These are phyloP conservation scores for Fraxinus quadrangulata DNA, from an alignment of 257 asterid genomes.

Conservation along the genomic window DNA sequence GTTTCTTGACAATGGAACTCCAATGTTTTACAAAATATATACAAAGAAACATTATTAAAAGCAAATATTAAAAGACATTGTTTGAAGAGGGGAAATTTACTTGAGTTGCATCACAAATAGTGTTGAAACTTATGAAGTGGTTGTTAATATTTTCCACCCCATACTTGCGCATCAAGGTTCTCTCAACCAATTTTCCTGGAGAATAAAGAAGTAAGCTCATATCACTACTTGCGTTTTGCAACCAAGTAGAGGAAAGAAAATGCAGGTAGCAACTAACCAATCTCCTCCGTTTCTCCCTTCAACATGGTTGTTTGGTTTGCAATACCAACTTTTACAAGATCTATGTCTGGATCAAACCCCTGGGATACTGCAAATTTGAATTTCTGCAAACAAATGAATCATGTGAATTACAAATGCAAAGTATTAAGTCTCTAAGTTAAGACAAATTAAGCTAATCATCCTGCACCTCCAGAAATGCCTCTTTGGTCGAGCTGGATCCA, in stretches of 20 bases:
- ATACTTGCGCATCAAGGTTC: slow-evolving; percentile 78
- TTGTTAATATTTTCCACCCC: slow-evolving; percentile 82
- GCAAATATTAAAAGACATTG: neutral
- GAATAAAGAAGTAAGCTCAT: slow-evolving; percentile 20
- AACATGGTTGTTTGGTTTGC: slow-evolving; percentile 99
- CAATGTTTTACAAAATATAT: neutral
- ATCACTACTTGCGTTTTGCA: neutral
- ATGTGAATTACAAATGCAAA: slow-evolving; percentile 22
- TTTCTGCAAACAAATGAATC: slow-evolving; percentile 59
- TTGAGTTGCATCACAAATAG: slow-evolving; percentile 98
- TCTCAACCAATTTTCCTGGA: slow-evolving; percentile 68
- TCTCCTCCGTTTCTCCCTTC: slow-evolving; percentile 98
- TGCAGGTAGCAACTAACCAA: slow-evolving; percentile 53
- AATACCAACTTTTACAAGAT: slow-evolving; percentile 85
- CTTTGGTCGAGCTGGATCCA: slow-evolving; percentile 98
- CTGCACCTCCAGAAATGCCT: slow-evolving; percentile 84
- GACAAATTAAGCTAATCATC: slow-evolving; percentile 13
- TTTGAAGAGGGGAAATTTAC: slow-evolving; percentile 37
- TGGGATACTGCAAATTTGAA: slow-evolving; percentile 75
- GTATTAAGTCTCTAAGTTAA: slow-evolving; percentile 9
- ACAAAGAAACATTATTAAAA: neutral
- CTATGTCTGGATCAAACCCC: slow-evolving; percentile 89
- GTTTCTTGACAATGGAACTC: neutral
- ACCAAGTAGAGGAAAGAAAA: slow-evolving; percentile 18
- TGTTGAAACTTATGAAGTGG: slow-evolving; percentile 96